These are phyloP conservation scores for Rhodotorula paludigena DNA, from an alignment of 768 basidiomycete genomes.

Conservation along the genomic window DNA sequence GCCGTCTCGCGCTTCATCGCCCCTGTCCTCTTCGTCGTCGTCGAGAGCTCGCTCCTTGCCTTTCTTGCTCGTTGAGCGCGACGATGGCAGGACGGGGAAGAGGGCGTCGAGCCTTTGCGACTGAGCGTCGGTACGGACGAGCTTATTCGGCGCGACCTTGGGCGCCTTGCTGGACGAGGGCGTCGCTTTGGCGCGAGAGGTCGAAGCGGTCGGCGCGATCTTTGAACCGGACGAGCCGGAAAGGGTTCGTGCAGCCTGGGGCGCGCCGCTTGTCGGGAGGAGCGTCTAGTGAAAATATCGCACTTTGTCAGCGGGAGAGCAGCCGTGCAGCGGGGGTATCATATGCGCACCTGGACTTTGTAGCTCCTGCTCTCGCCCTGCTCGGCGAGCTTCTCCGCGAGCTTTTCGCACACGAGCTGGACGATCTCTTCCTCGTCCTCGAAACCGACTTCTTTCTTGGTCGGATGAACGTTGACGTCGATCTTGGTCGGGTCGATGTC, in stretches of 20 bases:
- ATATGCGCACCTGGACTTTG: slow-evolving; percentile 48
- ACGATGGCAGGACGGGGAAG: slow-evolving; percentile 66
- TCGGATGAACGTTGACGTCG: slow-evolving; percentile 97
- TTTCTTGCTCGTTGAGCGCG: slow-evolving; percentile 47
- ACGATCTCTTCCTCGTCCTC: slow-evolving; percentile 82
- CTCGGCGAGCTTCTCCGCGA: slow-evolving; percentile 61
- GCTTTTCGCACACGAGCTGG: slow-evolving; percentile 64
- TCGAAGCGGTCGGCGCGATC: background rate
- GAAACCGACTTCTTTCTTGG: slow-evolving; percentile 82
- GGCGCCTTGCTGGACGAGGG: background rate
- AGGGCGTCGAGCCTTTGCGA: slow-evolving; percentile 93
- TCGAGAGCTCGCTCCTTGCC: slow-evolving; percentile 52
- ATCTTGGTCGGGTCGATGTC: slow-evolving; percentile 78
- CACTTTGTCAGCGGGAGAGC: background rate
- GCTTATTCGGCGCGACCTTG: slow-evolving; percentile 55
- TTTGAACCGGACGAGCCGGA: background rate
- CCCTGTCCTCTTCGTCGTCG: slow-evolving; percentile 48
- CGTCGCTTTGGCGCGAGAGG: background rate
- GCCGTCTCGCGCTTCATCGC: background rate
- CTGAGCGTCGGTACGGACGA: slow-evolving; percentile 80
- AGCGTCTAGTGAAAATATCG: slow-evolving; percentile 41
- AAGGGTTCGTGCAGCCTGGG: slow-evolving; percentile 1
- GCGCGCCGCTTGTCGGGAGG: slow-evolving; percentile 41
- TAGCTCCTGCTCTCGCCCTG: slow-evolving; percentile 50
- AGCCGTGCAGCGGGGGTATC: too few relatives aligned